A percentile compares a stretch with the other conserved stretches of the same genome.
phyloP scores from a whole-genome alignment of 495 filamentous ascomycete species.

The Aspergillus kassunensis region DNA sequence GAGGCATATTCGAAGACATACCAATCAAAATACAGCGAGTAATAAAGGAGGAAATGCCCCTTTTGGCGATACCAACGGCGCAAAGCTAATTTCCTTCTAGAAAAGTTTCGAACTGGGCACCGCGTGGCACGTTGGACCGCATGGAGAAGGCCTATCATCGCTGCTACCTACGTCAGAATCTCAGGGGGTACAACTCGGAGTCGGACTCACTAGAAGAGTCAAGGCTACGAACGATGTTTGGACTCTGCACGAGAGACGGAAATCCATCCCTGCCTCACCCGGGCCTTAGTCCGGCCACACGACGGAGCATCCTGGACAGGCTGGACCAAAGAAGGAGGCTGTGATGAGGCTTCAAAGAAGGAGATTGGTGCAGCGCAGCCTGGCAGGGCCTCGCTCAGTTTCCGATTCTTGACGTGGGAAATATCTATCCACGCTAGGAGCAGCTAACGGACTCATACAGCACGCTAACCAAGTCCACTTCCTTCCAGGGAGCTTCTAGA shows the following conservation, averaged over 20 bases:
- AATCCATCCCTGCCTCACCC: slow-evolving; percentile 3
- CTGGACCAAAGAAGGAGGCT: neutral
- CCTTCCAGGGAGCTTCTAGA: slow-evolving; percentile 40
- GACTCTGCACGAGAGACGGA: neutral
- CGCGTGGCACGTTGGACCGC: slow-evolving; percentile 17
- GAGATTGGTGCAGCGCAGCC: neutral
- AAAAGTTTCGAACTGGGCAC: slow-evolving; percentile 21
- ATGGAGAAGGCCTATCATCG: slow-evolving; percentile 8
- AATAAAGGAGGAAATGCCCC: slow-evolving; percentile 9
- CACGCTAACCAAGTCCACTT: slow-evolving; percentile 27
- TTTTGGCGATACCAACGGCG: slow-evolving; percentile 18
- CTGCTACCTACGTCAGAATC: slow-evolving; percentile 2
- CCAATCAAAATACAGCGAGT: neutral
- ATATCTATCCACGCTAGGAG: slow-evolving; percentile 19
- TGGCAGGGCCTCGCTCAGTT: neutral
- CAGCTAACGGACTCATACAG: slow-evolving; percentile 25
- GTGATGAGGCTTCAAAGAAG: neutral
- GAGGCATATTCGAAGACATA: slow-evolving; percentile 5
- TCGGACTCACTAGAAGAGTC: too few relatives aligned
- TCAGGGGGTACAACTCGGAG: slow-evolving; percentile 4
- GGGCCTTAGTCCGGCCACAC: slow-evolving; percentile 1
- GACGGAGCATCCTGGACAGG: too few relatives aligned
- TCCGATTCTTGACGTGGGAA: slow-evolving; percentile 1
- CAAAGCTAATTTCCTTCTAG: slow-evolving; percentile 29
- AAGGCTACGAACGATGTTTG: too few relatives aligned